Base-by-base conservation (phyloP, 2,329 filamentous ascomycete species). In the Chalaropsis ovoidea region DNA sequence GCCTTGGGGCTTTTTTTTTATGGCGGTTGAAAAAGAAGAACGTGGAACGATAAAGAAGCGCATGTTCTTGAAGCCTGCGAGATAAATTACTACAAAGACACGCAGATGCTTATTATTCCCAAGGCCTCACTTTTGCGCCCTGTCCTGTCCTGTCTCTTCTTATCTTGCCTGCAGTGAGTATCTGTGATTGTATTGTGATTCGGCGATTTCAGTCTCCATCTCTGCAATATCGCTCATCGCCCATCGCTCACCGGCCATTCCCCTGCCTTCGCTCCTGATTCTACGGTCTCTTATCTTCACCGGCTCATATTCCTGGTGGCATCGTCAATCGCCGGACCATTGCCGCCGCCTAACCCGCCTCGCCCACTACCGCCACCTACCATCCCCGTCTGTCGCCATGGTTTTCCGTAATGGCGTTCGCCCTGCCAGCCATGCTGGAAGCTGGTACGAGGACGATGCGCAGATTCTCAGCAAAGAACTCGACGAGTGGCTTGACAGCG, bases 371-470 rank as follows among this genome's bases (percentile, higher is more conserved):
- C 7, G 10, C 54, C n/a, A 15, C 56, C 54, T n/a, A 15, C 56
- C 19, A 61, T 41, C 42, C 11, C 24, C 17, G 17, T 10, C 56
- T 35, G 49, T 3, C 31, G 17, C 27, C 45, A 66, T 66, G 64
- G 35, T 22, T 5, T 66, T 66, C 49, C 62, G 7, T 61, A 63
- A 42, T 17, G 67, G 69, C 10, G 70, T 71, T 2, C 76, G 81
- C 64, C 75, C 77, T 56, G 86, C 90, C 22, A 84, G 81, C 65
- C 94, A 97, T 74, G 91, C 93, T 24, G 89, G 89, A 47, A 87
- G 85, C 19, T 99, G 94, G 94, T 99, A 99, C 74, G 80, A 85
- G 6, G 80, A 80, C 61, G 80, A 85, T 67, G 76, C 81, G 5
- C 73, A 74, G 1, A 75, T 76, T n/a, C 82, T 97, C 62, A 82